phyloP scores from a whole-genome alignment of 371 early-diverging fungal genomes.

The Mucor lusitanicus region DNA sequence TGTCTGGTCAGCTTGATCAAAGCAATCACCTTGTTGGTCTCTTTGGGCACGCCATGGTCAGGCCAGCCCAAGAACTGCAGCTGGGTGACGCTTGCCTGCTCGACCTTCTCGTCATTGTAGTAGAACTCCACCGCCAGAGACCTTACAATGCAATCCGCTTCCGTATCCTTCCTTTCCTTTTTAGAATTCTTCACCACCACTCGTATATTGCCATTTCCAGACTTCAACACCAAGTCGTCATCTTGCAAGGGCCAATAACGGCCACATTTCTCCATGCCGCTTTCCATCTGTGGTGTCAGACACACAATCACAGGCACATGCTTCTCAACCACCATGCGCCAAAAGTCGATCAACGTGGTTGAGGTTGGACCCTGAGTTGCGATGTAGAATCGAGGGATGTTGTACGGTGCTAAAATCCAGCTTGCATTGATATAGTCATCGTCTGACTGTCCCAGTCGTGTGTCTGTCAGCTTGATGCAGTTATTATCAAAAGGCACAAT shows the following conservation, averaged over 20 bases:
- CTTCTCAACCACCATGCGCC: constrained; percentile 89
- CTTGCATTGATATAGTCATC: constrained; percentile 87
- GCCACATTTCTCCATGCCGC: constrained; percentile 70
- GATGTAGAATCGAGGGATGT: constrained; percentile 63
- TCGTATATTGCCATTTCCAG: background rate
- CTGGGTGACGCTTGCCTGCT: constrained; percentile 55
- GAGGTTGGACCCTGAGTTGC: constrained; percentile 91
- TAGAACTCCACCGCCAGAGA: constrained; percentile 11
- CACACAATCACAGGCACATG: constrained; percentile 76
- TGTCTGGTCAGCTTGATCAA: constrained; percentile 45
- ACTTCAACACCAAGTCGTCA: constrained; percentile 8
- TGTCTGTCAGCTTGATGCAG: constrained; percentile 43
- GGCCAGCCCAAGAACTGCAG: constrained; percentile 89
- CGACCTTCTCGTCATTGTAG: constrained; percentile 14
- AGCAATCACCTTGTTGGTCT: constrained; percentile 45
- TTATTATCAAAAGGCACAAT: constrained; percentile 63
- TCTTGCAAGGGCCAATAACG: constrained; percentile 71
- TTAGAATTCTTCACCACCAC: constrained; percentile 10
- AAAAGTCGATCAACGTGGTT: constrained; percentile 82
- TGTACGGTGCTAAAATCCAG: constrained; percentile 50
- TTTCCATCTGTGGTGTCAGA: constrained; percentile 80
- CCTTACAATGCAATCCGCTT: constrained; percentile 16
- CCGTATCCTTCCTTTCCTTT: constrained; percentile 4
- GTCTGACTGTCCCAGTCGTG: constrained; percentile 2
- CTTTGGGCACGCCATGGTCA: constrained; percentile 78